phyloP scores from a whole-genome alignment of 2,329 filamentous ascomycete species.

The Pseudocercospora vitis region DNA sequence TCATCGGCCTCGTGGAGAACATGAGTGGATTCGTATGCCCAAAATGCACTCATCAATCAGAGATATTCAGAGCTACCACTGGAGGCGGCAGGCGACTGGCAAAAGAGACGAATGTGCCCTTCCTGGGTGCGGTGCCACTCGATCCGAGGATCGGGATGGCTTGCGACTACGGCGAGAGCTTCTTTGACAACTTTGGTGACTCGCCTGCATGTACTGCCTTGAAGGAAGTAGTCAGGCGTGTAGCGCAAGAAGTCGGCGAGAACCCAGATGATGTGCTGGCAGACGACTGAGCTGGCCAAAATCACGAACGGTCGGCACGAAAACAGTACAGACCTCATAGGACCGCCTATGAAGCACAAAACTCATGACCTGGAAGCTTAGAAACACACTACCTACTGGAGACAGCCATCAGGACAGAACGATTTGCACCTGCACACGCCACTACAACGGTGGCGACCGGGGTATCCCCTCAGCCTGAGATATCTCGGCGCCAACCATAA shows the following conservation, averaged over 20 bases:
- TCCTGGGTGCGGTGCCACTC: slow-evolving; percentile 83
- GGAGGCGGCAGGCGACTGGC: slow-evolving; percentile 81
- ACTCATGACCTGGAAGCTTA: too few species aligned
- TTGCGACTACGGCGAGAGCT: slow-evolving; percentile 96
- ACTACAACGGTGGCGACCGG: too few species aligned
- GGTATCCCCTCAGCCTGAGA: too few species aligned
- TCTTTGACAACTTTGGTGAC: slow-evolving; percentile 89
- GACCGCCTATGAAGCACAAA: too few species aligned
- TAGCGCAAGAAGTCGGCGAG: slow-evolving; percentile 48
- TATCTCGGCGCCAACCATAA: too few species aligned
- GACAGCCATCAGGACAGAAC: too few species aligned
- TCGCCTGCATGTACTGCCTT: slow-evolving; percentile 86
- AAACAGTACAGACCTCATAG: too few species aligned
- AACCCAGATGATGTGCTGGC: slow-evolving; percentile 33
- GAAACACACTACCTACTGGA: too few species aligned
- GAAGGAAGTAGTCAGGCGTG: slow-evolving; percentile 71
- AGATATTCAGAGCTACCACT: slow-evolving; percentile 90
- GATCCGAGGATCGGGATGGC: slow-evolving; percentile 95
- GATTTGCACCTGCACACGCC: too few species aligned
- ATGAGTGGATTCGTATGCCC: slow-evolving; percentile 98
- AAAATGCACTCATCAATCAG: slow-evolving; percentile 73
- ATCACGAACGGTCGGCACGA: too few species aligned
- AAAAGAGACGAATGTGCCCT: slow-evolving; percentile 82
- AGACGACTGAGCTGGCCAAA: slow-evolving; percentile 24
- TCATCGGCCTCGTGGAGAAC: slow-evolving; percentile 92